Evolutionary conservation across 352 stramenopile species (phyloP).

Genomic region (Elongisporangium anandrum): DNA sequence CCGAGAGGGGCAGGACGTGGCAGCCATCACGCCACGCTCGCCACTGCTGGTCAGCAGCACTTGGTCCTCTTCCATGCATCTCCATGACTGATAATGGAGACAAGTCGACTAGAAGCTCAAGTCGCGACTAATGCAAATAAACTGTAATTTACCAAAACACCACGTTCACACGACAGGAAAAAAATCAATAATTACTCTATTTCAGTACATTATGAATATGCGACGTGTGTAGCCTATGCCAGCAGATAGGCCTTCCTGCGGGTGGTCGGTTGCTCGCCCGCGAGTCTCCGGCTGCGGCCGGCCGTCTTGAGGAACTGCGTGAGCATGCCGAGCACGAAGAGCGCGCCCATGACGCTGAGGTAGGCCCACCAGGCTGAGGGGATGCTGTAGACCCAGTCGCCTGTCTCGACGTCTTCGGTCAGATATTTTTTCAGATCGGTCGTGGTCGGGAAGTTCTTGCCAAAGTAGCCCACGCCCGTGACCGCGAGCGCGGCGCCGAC

Average conservation of each 20-base stretch:
- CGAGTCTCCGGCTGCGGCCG: background rate
- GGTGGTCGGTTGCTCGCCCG: background rate
- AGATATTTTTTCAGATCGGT: constrained; percentile 33
- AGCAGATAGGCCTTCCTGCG: background rate
- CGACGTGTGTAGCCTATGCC: background rate
- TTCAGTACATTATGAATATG: background rate
- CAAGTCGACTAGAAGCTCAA: background rate
- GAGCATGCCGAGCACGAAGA: constrained; percentile 35
- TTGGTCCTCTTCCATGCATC: constrained; percentile 24
- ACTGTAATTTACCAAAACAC: constrained; percentile 1
- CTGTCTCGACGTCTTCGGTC: constrained; percentile 18
- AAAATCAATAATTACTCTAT: background rate
- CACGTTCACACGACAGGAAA: background rate
- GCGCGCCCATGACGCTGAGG: constrained; percentile 31
- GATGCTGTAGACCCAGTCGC: constrained; percentile 39
- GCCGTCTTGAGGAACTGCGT: constrained; percentile 58
- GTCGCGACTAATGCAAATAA: background rate
- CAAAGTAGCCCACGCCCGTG: constrained; percentile 63
- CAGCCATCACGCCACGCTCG: constrained; percentile 17
- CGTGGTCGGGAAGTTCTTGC: constrained; percentile 39
- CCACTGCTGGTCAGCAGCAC: constrained; percentile 37
- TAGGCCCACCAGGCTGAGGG: constrained; percentile 54
- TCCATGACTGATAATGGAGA: constrained; percentile 13
- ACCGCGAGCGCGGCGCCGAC: constrained; percentile 34
- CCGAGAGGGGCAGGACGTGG: constrained; percentile 11